phyloP scores from a whole-genome alignment of 2,329 filamentous ascomycete species.

The Sclerotinia spermophila region DNA sequence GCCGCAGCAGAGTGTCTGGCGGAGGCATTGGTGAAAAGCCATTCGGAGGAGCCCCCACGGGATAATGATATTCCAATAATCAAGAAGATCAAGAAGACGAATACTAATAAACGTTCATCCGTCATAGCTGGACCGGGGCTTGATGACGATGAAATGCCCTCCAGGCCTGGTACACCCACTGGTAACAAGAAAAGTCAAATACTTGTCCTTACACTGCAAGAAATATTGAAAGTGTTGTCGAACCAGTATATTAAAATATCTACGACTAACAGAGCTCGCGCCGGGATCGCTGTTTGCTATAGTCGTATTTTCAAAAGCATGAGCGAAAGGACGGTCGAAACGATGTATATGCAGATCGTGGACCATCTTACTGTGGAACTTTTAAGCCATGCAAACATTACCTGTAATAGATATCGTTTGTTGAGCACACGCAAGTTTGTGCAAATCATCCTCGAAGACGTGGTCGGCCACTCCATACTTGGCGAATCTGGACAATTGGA shows the following conservation, averaged over 20 bases:
- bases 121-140: slow-evolving; percentile 39
- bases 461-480: slow-evolving; percentile 75
- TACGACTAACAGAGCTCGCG: slow-evolving; percentile 75
- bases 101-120: slow-evolving; percentile 45
- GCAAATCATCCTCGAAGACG: slow-evolving; percentile 76
- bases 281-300: slow-evolving; percentile 84
- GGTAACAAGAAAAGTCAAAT: slow-evolving; percentile 70
- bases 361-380: slow-evolving; percentile 78
- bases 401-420: slow-evolving; percentile 81
- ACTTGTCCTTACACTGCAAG: slow-evolving; percentile 69
- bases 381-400: slow-evolving; percentile 69
- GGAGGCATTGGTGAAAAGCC: slow-evolving; percentile 75
- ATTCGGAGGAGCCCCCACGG: slow-evolving; percentile 57
- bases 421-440: slow-evolving; percentile 82
- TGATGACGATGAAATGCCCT: slow-evolving; percentile 68
- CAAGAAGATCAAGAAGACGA: slow-evolving; percentile 70
- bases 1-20: slow-evolving; percentile 84
- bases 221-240: slow-evolving; percentile 76
- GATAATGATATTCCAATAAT: slow-evolving; percentile 53
- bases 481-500: slow-evolving; percentile 86
- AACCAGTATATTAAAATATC: slow-evolving; percentile 74
- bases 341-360: slow-evolving; percentile 76
- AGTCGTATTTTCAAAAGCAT: slow-evolving; percentile 73
- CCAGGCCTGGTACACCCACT: slow-evolving; percentile 66
- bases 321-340: slow-evolving; percentile 78